Evolutionary conservation across 805 yeast species (phyloP), one percentile per base, ranked within the genome.

Genomic region (Hanseniaspora valbyensis): DNA sequence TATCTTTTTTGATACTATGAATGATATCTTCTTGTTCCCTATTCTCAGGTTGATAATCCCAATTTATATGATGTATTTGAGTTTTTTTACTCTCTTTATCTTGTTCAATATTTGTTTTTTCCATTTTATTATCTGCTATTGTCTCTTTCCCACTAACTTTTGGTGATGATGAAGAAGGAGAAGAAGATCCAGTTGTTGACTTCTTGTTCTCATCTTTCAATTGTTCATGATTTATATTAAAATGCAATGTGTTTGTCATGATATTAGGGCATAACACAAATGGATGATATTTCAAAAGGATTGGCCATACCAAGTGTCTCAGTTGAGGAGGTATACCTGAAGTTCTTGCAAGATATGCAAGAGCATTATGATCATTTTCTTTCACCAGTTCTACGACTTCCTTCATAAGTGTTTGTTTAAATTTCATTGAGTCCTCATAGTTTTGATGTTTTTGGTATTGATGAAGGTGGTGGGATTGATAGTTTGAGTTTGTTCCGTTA

Each of bases 261-360:
- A 86, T 72, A 57, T 77, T 82, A 0, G 96, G 95, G 44, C 78
- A 71, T 29, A 77, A 65, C 13, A 86, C 95, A 68, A 80, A 84
- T 1, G 96, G 96, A 63, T 89, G 96, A 58, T 78, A 78, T 56
- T 80, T 80, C 52, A 89, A 65, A 45, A 89, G 64, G 3, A 85
- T 66, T 1, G 96, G 95, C 96, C 96, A 89, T 7, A 85, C 83
- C 52, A 74, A 70, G 56, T 77, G 78, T 53, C 97, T 72, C 49
- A 87, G 69, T 52, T 78, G 74, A 1, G 95, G 90, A 1, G 96
- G 96, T 25, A 88, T 70, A 2, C 97, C 96, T 52, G 78, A 70
- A 56, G 81, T 88, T 55, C 95, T 73, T 4, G 95, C 90, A 6
- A 89, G 65, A 55, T 78, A 69, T 1, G 96, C 94, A 42, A 89